These are phyloP conservation scores for Tubosaeta sp. DNA, from an alignment of 768 basidiomycete genomes.

Conservation along the genomic window DNA sequence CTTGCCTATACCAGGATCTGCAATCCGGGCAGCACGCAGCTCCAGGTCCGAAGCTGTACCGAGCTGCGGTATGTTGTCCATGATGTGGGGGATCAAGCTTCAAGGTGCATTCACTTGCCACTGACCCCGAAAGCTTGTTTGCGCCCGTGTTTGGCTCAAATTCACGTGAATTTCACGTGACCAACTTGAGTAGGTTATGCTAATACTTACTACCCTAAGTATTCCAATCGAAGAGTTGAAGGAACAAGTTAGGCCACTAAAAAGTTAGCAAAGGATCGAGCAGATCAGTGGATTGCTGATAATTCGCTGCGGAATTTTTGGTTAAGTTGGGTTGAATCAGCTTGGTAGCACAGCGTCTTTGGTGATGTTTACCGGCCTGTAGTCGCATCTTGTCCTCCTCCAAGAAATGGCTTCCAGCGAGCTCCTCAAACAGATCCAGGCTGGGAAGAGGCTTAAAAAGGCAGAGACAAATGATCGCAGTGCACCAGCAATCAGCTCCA, in stretches of 20 bases:
- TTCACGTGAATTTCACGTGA: conserved; percentile 33
- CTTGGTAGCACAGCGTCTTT: conserved; percentile 6
- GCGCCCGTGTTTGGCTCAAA: conserved; percentile 25
- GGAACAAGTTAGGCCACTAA: too few species aligned
- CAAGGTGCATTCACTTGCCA: background rate
- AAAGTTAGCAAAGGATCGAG: background rate
- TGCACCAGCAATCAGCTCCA: conserved; percentile 52
- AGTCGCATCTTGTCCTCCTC: background rate
- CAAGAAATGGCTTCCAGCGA: conserved; percentile 65
- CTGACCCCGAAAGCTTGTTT: conserved; percentile 33
- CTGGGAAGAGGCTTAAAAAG: conserved; percentile 80
- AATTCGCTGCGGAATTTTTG: background rate
- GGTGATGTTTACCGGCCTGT: conserved; percentile 9
- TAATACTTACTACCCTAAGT: too few species aligned
- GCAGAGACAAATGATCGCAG: conserved; percentile 80
- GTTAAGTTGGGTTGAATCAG: background rate
- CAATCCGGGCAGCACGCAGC: conserved; percentile 65
- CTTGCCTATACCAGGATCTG: conserved; percentile 70
- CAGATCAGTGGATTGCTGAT: background rate
- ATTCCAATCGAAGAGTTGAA: too few species aligned
- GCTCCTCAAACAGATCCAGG: conserved; percentile 76
- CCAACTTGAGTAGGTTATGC: background rate
- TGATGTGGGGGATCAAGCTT: conserved; percentile 16
- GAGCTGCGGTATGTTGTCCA: conserved; percentile 43
- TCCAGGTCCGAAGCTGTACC: conserved; percentile 59